Percentiles rank a stretch among this genome's conserved stretches.
These are phyloP conservation scores for Lactarius hengduanensis DNA, from an alignment of 768 basidiomycete species.

Conservation along the genomic window DNA sequence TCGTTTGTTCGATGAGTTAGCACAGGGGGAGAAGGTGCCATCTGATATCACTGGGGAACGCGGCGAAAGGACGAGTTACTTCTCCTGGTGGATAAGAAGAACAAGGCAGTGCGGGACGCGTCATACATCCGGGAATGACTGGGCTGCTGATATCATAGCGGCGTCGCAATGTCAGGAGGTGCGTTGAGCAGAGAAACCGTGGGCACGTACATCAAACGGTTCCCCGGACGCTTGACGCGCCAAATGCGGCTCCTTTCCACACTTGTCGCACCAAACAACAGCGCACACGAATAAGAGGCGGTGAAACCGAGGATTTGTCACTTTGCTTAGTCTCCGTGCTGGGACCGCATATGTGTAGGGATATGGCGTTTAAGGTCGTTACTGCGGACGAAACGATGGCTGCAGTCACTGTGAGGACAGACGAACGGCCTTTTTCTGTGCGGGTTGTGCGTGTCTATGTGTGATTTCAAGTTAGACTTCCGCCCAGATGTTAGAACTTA, in stretches of 20 bases:
- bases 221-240: not conserved
- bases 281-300: not conserved
- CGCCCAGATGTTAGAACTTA: not conserved
- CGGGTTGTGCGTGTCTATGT: not conserved
- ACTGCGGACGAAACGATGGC: not conserved
- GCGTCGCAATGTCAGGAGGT: not conserved
- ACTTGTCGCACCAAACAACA: not conserved
- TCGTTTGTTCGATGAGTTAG: not conserved
- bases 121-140: not conserved
- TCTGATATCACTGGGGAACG: not conserved
- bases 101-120: not conserved
- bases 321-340: not conserved
- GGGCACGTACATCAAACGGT: not conserved
- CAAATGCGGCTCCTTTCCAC: not conserved
- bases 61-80: not conserved
- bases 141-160: not conserved
- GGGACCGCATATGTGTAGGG: no score
- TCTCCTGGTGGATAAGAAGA: not conserved
- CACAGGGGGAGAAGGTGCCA: not conserved
- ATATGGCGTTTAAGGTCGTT: not conserved
- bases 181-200: not conserved
- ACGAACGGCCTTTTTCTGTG: not conserved
- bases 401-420: not conserved
- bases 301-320: not conserved
- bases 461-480: not conserved